Evolutionary conservation across 805 yeast genomes (phyloP).

Genomic region (Wickerhamiella hasegawae): DNA sequence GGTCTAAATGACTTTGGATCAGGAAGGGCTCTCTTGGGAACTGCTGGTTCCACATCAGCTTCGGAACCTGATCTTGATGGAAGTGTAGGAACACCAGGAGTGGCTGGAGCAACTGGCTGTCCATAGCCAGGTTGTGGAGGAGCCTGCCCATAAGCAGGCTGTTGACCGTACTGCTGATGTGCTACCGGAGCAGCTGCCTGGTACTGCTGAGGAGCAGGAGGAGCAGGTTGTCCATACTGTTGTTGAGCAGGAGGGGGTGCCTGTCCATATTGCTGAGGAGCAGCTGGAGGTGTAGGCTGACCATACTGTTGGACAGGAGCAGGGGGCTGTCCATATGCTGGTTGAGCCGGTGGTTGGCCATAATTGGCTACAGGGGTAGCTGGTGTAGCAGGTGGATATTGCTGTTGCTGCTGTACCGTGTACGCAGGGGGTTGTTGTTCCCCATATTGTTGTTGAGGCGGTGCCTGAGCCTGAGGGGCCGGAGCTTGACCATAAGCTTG

Average conservation of each 20-base stretch:
- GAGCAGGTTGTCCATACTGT: constrained; percentile 6
- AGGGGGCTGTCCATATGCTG: constrained; percentile 1
- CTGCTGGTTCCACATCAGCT: constrained; percentile 1
- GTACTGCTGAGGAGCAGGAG: constrained; percentile 4
- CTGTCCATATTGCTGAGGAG: constrained; percentile 4
- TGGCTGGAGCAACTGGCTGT: not conserved
- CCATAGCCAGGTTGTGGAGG: constrained; percentile 1
- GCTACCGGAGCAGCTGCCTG: not conserved
- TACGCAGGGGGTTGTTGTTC: too few species aligned
- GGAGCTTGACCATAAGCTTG: constrained; percentile 6
- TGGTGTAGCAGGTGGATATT: too few species aligned
- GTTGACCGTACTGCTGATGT: constrained; percentile 1
- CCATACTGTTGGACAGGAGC: not conserved
- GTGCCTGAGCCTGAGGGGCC: not conserved
- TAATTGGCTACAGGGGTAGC: too few species aligned
- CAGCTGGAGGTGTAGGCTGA: constrained; percentile 7
- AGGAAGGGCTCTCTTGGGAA: constrained; percentile 4
- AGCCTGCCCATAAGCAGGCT: constrained; percentile 1
- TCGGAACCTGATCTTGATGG: not conserved
- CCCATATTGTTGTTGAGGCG: too few species aligned
- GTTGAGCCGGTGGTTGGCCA: constrained; percentile 3
- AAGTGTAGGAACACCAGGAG: not conserved
- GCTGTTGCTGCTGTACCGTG: too few species aligned
- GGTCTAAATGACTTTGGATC: constrained; percentile 17
- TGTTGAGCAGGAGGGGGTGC: constrained; percentile 7